phyloP scores from a whole-genome alignment of 345 rosid genomes.

The Pseudoturritis turrita region DNA sequence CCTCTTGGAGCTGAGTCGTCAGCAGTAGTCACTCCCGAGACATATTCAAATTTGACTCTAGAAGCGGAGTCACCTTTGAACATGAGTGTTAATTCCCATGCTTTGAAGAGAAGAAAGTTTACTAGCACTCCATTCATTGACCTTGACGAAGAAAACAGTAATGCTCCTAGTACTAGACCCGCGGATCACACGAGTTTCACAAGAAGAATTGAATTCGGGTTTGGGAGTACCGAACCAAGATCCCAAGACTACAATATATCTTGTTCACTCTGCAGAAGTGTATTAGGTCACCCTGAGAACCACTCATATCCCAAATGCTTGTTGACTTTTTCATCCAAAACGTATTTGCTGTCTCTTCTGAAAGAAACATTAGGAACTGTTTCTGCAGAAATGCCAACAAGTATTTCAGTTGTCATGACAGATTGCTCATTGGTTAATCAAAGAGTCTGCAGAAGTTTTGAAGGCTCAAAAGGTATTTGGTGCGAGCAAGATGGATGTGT shows the following conservation, averaged over 20 bases:
- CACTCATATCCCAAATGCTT: constrained; percentile 45
- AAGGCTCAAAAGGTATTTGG: constrained; percentile 51
- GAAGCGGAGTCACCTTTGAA: constrained; percentile 52
- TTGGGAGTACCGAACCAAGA: constrained; percentile 32
- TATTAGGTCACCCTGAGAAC: constrained; percentile 63
- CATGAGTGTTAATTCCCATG: constrained; percentile 65
- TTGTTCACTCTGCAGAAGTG: constrained; percentile 63
- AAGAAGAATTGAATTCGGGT: constrained; percentile 52
- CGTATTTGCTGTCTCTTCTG: constrained; percentile 47
- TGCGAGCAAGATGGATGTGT: constrained; percentile 88
- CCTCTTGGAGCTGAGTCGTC: constrained; percentile 32
- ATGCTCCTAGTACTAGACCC: constrained; percentile 24
- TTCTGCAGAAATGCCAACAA: constrained; percentile 32
- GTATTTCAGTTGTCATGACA: constrained; percentile 51
- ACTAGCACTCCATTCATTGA: constrained; percentile 36
- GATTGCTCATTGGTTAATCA: constrained; percentile 58
- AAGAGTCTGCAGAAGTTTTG: constrained; percentile 35
- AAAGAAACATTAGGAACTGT: constrained; percentile 33
- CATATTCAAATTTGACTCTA: constrained; percentile 33
- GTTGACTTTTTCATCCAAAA: constrained; percentile 56
- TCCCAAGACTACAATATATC: constrained; percentile 34
- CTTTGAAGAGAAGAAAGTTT: constrained; percentile 54
- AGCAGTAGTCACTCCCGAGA: constrained; percentile 42
- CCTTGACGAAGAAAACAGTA: constrained; percentile 32
- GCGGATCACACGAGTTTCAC: constrained; percentile 28